These are phyloP conservation scores for Podosphaera xanthii DNA, from an alignment of 2,329 filamentous ascomycete species.

Conservation along the genomic window DNA sequence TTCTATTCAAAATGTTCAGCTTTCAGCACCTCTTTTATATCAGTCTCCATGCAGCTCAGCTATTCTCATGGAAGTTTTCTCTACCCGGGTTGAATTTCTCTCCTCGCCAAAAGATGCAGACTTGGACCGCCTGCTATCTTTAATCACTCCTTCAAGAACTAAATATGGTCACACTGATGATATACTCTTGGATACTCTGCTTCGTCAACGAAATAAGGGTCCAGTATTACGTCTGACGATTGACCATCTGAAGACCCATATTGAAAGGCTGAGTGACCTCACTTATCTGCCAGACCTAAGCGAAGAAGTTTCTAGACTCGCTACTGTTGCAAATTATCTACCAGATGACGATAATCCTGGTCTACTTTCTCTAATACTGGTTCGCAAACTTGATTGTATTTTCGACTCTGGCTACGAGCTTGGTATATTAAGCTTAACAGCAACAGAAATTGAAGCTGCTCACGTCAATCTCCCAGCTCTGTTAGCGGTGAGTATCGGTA, in stretches of 20 bases:
- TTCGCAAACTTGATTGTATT: slow-evolving; percentile 38
- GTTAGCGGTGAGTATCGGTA: slow-evolving; percentile 51
- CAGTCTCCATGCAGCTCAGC: slow-evolving; percentile 31
- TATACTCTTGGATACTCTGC: slow-evolving; percentile 77
- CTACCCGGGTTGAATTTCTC: slow-evolving; percentile 50
- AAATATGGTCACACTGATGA: slow-evolving; percentile 77
- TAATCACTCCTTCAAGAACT: slow-evolving; percentile 80
- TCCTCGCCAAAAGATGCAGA: slow-evolving; percentile 54
- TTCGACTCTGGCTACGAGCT: slow-evolving; percentile 45
- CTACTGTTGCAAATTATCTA: slow-evolving; percentile 78
- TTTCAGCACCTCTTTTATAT: slow-evolving; percentile 46
- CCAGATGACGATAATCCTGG: slow-evolving; percentile 90
- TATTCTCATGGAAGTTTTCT: slow-evolving; percentile 36
- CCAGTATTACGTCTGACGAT: slow-evolving; percentile 53
- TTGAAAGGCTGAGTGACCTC: slow-evolving; percentile 42
- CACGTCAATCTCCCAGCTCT: slow-evolving; percentile 73
- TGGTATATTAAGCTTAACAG: slow-evolving; percentile 35
- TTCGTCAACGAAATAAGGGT: slow-evolving; percentile 70
- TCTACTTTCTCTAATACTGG: slow-evolving; percentile 46
- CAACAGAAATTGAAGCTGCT: slow-evolving; percentile 44
- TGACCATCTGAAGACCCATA: slow-evolving; percentile 35
- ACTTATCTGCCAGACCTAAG: slow-evolving; percentile 45
- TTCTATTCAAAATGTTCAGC: slow-evolving; percentile 49
- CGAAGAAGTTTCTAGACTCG: slow-evolving; percentile 60
- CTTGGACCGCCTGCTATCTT: slow-evolving; percentile 55